A percentile compares a stretch with the other conserved stretches of the same genome.
Evolutionary conservation across 129 eudicot genomes (phyloP).

Genomic region (Helianthus tuberosus): DNA sequence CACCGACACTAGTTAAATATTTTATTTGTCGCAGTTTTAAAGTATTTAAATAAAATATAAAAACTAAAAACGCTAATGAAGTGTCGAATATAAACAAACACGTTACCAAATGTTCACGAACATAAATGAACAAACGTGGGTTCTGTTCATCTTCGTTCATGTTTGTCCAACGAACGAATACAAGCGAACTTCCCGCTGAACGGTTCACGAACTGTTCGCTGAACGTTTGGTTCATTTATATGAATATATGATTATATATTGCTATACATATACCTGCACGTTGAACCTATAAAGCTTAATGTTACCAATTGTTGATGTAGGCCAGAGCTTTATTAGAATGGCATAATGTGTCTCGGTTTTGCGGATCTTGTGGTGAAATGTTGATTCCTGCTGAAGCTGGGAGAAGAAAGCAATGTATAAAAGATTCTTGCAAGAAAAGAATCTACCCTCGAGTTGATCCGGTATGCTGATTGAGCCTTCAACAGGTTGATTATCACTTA

Average conservation of each 20-base stretch:
- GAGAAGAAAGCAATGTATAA: conserved; percentile 70
- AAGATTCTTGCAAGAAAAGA: conserved; percentile 66
- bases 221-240: neutral
- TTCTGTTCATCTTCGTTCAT: too few species aligned
- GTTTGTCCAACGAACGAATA: too few species aligned
- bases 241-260: neutral
- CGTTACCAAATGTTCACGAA: too few species aligned
- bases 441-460: conserved; percentile 94
- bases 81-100: too few species aligned
- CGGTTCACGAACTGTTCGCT: neutral
- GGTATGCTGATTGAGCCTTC: conserved; percentile 36
- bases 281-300: conserved; percentile 1
- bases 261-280: conserved; percentile 23
- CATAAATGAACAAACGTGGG: too few species aligned
- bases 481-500: too few species aligned
- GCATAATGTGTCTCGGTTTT: conserved; percentile 67
- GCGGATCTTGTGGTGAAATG: conserved; percentile 76
- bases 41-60: too few species aligned
- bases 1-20: too few species aligned
- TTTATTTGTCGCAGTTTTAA: too few species aligned
- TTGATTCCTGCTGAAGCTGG: conserved; percentile 77
- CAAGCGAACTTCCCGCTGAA: too few species aligned
- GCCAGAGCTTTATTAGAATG: conserved; percentile 86
- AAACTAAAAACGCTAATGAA: too few species aligned
- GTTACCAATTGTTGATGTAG: conserved; percentile 36